A percentile compares a stretch with the other conserved stretches of the same genome.
Evolutionary conservation across 1,284 basidiomycete species (phyloP).

Genomic region (Irpex sp.): DNA sequence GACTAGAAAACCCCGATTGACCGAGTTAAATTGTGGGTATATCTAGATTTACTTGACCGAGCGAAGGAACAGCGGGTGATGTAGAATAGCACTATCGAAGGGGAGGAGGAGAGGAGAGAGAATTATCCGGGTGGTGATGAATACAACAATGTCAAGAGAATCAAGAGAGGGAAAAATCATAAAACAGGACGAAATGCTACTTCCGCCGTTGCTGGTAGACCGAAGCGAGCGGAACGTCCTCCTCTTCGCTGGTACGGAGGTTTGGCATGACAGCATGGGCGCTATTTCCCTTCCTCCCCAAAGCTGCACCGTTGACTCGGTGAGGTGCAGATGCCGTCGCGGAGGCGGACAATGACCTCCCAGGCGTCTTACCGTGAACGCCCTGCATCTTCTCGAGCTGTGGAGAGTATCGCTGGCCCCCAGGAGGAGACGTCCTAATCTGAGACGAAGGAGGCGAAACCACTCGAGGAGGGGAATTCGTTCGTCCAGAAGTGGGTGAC

Average conservation of each 20-base stretch:
- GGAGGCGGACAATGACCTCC: conserved; percentile 65
- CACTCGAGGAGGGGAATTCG: conserved; percentile 9
- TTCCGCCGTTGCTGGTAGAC: conserved; percentile 60
- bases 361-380: conserved; percentile 33
- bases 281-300: conserved; percentile 54
- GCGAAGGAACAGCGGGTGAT: neutral
- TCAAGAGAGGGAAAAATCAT: neutral
- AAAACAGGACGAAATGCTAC: conserved; percentile 9
- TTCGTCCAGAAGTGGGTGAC: conserved; percentile 2
- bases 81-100: conserved; percentile 8
- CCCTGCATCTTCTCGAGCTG: conserved; percentile 24
- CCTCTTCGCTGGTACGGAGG: conserved; percentile 50
- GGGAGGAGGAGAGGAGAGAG: conserved; percentile 4
- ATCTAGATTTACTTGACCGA: conserved; percentile 16
- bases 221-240: conserved; percentile 65
- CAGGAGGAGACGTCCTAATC: conserved; percentile 15
- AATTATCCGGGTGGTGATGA: conserved; percentile 4
- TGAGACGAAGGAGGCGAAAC: conserved; percentile 26
- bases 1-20: conserved; percentile 10
- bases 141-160: conserved; percentile 6
- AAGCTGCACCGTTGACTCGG: conserved; percentile 41
- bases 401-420: conserved; percentile 33
- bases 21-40: conserved; percentile 17
- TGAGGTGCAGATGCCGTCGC: conserved; percentile 38
- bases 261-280: conserved; percentile 48